These are phyloP conservation scores for Blastobotrys robertii DNA, from an alignment of 805 yeast species.

Conservation along the genomic window DNA sequence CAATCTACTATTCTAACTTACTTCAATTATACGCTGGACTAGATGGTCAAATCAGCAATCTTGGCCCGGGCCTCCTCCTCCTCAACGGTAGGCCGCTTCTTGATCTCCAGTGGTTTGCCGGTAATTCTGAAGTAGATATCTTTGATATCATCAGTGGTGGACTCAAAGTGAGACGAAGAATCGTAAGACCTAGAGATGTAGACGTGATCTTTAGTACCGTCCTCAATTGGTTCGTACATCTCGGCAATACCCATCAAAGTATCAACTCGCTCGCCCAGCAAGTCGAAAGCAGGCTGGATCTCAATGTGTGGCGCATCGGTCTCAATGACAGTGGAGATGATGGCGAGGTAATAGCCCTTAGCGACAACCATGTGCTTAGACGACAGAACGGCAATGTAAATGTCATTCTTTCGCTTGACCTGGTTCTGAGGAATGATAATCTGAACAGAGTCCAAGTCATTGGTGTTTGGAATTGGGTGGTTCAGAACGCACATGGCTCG, in stretches of 20 bases:
- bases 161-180: constrained; percentile 89
- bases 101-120: constrained; percentile 83
- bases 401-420: constrained; percentile 84
- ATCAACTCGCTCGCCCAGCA: constrained; percentile 69
- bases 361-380: constrained; percentile 85
- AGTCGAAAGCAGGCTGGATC: constrained; percentile 85
- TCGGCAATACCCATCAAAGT: constrained; percentile 93
- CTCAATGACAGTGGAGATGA: constrained; percentile 88
- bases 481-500: constrained; percentile 83
- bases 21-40: not conserved
- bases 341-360: constrained; percentile 82
- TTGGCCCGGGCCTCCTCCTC: constrained; percentile 33
- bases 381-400: constrained; percentile 85
- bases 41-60: not conserved
- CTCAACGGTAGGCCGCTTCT: constrained; percentile 60
- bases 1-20: not conserved
- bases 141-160: constrained; percentile 93
- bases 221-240: constrained; percentile 73
- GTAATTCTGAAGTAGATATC: constrained; percentile 86
- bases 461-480: constrained; percentile 78
- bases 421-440: constrained; percentile 96
- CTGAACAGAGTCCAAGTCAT: constrained; percentile 81
- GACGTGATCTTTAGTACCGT: constrained; percentile 71
- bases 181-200: constrained; percentile 86
- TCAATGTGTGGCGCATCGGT: constrained; percentile 88